A percentile compares a stretch with the other conserved stretches of the same genome.
Evolutionary conservation across 176 grass and related monocot genomes (phyloP).

Genomic region (Oryza rufipogon): DNA sequence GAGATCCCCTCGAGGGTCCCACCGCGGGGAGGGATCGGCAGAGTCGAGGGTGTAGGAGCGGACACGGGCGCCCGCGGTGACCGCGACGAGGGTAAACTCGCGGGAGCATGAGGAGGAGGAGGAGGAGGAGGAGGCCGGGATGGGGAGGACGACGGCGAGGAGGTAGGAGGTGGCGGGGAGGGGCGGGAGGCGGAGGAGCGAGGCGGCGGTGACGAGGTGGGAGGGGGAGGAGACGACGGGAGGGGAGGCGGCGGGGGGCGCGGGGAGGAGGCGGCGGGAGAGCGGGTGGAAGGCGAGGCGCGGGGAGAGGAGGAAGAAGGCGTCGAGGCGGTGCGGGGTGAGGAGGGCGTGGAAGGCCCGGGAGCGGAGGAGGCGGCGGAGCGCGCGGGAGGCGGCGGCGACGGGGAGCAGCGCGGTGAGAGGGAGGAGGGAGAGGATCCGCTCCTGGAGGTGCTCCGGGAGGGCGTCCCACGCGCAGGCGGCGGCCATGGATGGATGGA

Average conservation of each 20-base stretch:
- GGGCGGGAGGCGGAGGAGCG: slow-evolving; percentile 20
- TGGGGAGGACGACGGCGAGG: slow-evolving; percentile 32
- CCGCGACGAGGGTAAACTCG: slow-evolving; percentile 46
- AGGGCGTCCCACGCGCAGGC: slow-evolving; percentile 49
- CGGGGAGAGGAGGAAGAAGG: slow-evolving; percentile 41
- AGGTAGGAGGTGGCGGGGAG: slow-evolving; percentile 37
- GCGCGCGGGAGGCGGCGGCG: slow-evolving; percentile 41
- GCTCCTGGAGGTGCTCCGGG: slow-evolving; percentile 43
- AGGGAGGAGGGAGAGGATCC: slow-evolving; percentile 57
- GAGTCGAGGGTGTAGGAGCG: slow-evolving; percentile 39
- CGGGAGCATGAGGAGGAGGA: background rate
- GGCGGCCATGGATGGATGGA: slow-evolving; percentile 24
- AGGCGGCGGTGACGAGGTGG: background rate
- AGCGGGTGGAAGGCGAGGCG: slow-evolving; percentile 43
- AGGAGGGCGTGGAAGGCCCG: slow-evolving; percentile 52
- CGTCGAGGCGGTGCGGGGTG: slow-evolving; percentile 44
- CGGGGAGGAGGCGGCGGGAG: slow-evolving; percentile 17
- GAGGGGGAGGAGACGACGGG: slow-evolving; percentile 39
- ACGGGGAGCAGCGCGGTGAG: slow-evolving; percentile 47
- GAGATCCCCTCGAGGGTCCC: slow-evolving; percentile 45
- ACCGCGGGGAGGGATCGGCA: slow-evolving; percentile 29
- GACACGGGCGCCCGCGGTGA: background rate
- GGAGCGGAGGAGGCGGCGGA: slow-evolving; percentile 46
- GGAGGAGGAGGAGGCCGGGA: background rate
- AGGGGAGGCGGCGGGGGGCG: background rate